These are phyloP conservation scores for Kingdonia uniflora DNA, from an alignment of 164 flowering plant genomes.

Conservation along the genomic window DNA sequence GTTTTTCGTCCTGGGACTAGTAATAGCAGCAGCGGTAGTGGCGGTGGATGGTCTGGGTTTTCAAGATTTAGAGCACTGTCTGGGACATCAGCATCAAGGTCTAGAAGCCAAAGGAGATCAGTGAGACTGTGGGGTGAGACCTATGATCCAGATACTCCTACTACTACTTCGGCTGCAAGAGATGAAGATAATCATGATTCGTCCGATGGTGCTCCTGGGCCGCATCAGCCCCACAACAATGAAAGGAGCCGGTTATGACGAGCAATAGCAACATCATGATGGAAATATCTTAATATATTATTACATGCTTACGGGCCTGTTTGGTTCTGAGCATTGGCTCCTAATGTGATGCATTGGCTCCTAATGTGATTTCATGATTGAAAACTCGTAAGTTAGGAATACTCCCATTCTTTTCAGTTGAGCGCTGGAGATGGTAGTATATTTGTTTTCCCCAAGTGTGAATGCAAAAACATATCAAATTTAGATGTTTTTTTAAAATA, in stretches of 20 bases:
- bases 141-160: conserved; percentile 23
- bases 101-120: conserved; percentile 43
- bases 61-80: conserved; percentile 2
- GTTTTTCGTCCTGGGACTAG: conserved; percentile 15
- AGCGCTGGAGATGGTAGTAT: too few relatives aligned
- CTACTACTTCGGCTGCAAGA: background rate
- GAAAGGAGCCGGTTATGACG: conserved; percentile 1
- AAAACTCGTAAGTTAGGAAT: too few relatives aligned
- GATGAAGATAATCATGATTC: conserved; percentile 2
- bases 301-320: too few relatives aligned
- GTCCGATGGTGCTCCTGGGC: background rate
- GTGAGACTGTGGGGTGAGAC: conserved; percentile 59
- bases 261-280: background rate
- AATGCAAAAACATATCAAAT: too few relatives aligned
- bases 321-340: too few relatives aligned
- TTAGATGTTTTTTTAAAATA: too few relatives aligned
- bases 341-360: too few relatives aligned
- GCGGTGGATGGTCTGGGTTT: conserved; percentile 14
- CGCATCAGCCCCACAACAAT: background rate
- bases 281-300: too few relatives aligned
- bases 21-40: conserved; percentile 16
- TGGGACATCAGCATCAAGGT: conserved; percentile 54
- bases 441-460: too few relatives aligned
- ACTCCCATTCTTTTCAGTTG: too few relatives aligned
- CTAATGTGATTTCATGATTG: too few relatives aligned